Base-by-base conservation (phyloP, 2,329 filamentous ascomycete species). In the Escovopsis sp. region DNA sequence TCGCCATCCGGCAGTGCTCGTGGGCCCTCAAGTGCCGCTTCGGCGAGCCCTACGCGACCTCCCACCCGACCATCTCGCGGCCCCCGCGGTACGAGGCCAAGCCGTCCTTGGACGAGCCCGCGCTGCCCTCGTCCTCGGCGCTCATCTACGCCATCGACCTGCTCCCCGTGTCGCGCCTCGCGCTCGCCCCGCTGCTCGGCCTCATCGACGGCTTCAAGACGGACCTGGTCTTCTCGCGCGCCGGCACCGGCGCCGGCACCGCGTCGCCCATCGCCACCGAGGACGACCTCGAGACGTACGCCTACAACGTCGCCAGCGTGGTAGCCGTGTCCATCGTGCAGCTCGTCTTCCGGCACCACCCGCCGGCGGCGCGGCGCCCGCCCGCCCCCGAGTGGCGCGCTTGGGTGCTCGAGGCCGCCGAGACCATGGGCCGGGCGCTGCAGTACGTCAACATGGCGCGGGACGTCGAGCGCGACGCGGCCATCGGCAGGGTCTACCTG, bases 401-500 rank as follows among this genome's bases (percentile, higher is more conserved):
- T 8, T 2, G 11, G 7, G 34, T 83, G 6, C 61, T 79, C 12
- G 52, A 62, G 13, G 71, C 77, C 1, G 79, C 79, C 1, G 65
- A 67, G 15, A 64, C 68, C 25, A 85, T 85, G 81, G 82, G 82
- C 0, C 70, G 81, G 30, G 81, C 81, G 1, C 61, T 86, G n/a
- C 81, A 87, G 52, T 84, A 81, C 50, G 74, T 84, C 51, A 87
- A 86, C 52, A 84, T 87, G 46, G 77, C 80, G 3, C 75, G 82
- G 16, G 82, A 87, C 51, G 76, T 86, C n/a, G 57, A 63, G 4
- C 74, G 76, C 3, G 82, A 86, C 50, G 78, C 81, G 0, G 59
- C 62, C 12, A 74, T 82, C 31, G 67, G 68, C 2, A 71, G 82
- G 7, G 79, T 84, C 7, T 87, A 87, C 53, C 59, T 86, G 5